These are phyloP conservation scores for Fusarium xyrophilum DNA, from an alignment of 2,329 filamentous ascomycete species.

Conservation along the genomic window DNA sequence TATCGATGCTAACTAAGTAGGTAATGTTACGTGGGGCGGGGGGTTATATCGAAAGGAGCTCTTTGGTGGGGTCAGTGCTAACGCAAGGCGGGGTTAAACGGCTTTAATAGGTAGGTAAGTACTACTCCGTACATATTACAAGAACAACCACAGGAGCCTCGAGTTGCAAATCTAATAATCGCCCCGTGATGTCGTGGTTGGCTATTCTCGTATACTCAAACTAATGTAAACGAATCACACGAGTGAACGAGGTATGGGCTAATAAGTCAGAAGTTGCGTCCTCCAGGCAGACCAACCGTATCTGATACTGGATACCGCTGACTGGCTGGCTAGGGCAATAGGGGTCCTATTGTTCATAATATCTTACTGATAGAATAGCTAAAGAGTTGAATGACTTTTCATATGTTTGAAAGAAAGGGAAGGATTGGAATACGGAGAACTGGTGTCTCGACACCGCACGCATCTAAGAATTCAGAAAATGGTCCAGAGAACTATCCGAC, in stretches of 20 bases:
- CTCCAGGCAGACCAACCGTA: neutral
- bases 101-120: neutral
- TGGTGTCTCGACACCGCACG: neutral
- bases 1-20: slow-evolving; percentile 18
- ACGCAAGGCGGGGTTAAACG: neutral
- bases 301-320: neutral
- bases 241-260: neutral
- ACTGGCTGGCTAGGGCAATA: neutral
- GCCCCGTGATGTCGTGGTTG: neutral
- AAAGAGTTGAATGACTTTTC: neutral
- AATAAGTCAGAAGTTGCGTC: neutral
- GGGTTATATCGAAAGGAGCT: slow-evolving; percentile 26
- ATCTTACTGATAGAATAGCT: neutral
- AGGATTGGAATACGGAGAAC: neutral
- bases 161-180: neutral
- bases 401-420: neutral
- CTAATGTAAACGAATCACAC: neutral
- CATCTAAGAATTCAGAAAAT: too few relatives aligned
- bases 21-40: slow-evolving; percentile 18
- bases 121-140: neutral
- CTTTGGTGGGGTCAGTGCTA: slow-evolving; percentile 41
- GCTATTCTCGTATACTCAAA: neutral
- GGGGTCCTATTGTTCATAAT: neutral
- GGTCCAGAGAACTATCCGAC: neutral
- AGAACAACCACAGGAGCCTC: neutral